phyloP scores from a whole-genome alignment of 805 yeast species.

The Schwanniomyces pseudopolymorphus region DNA sequence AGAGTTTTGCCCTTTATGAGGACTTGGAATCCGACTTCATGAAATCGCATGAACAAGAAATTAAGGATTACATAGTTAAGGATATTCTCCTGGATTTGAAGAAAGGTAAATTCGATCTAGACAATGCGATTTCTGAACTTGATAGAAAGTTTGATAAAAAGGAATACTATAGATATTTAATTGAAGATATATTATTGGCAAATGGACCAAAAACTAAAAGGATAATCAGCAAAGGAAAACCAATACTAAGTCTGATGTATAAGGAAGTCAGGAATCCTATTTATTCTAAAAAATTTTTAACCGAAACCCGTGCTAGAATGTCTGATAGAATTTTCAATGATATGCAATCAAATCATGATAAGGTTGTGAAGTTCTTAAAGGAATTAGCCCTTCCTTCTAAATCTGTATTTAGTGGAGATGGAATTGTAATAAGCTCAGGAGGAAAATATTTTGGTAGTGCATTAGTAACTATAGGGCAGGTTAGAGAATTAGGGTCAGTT shows the following conservation, averaged over 20 bases:
- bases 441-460: slow-evolving; percentile 27
- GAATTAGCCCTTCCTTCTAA: slow-evolving; percentile 22
- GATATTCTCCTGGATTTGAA: slow-evolving; percentile 10
- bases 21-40: slow-evolving; percentile 13
- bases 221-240: slow-evolving; percentile 9
- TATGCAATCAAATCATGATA: slow-evolving; percentile 25
- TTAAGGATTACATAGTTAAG: slow-evolving; percentile 10
- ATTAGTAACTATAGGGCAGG: slow-evolving; percentile 26
- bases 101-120: slow-evolving; percentile 3
- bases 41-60: slow-evolving; percentile 7
- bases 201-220: slow-evolving; percentile 10
- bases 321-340: slow-evolving; percentile 16
- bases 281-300: slow-evolving; percentile 4
- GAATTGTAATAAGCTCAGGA: slow-evolving; percentile 34
- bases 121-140: slow-evolving; percentile 4
- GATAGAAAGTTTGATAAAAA: slow-evolving; percentile 3
- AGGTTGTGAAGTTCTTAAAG: slow-evolving; percentile 23
- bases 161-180: slow-evolving; percentile 7
- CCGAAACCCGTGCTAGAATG: slow-evolving; percentile 8
- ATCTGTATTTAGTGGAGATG: slow-evolving; percentile 28
- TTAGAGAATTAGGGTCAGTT: slow-evolving; percentile 29
- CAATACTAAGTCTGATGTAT: slow-evolving; percentile 8
- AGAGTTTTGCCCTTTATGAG: slow-evolving; percentile 11
- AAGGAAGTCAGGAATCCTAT: slow-evolving; percentile 5
- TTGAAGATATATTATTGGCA: slow-evolving; percentile 8